These are phyloP conservation scores for Chlorella sp. DNA, from an alignment of 139 green algal genomes.

Conservation along the genomic window DNA sequence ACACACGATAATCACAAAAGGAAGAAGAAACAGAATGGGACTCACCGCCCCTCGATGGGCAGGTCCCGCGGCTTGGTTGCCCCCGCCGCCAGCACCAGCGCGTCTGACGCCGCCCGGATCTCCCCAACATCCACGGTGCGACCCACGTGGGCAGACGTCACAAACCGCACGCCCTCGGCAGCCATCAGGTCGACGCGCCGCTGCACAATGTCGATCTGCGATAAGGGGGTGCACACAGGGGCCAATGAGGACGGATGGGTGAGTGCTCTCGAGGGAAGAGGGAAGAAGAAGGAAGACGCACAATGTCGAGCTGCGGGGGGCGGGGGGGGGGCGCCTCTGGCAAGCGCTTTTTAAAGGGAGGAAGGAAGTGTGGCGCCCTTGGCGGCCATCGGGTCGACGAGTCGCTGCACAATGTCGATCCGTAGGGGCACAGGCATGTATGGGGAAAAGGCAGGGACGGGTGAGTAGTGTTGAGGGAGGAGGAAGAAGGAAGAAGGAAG, in stretches of 20 bases:
- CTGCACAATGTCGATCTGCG: constrained; percentile 83
- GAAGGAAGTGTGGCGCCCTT: no score
- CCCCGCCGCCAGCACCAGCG: constrained; percentile 90
- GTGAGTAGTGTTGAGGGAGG: no score
- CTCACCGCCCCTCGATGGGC: constrained; percentile 74
- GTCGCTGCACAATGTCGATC: no score
- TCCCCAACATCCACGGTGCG: constrained; percentile 63
- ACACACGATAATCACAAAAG: no score
- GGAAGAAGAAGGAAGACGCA: neutral
- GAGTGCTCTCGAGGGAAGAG: neutral
- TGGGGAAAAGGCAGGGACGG: neutral
- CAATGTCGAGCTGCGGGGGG: neutral
- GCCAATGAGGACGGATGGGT: neutral
- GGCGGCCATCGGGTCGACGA: no score
- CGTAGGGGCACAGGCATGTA: no score
- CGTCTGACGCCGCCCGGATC: constrained; percentile 70
- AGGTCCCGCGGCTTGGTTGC: constrained; percentile 94
- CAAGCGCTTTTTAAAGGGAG: no score
- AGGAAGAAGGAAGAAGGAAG: no score
- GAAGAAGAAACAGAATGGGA: no score
- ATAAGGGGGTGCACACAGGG: neutral
- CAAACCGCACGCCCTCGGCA: constrained; percentile 87
- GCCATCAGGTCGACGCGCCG: constrained; percentile 95
- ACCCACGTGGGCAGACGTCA: constrained; percentile 83
- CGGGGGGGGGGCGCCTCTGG: no score